phyloP scores from a whole-genome alignment of 169 alveolate species.

The Pseudocohnilembus persalinus region DNA sequence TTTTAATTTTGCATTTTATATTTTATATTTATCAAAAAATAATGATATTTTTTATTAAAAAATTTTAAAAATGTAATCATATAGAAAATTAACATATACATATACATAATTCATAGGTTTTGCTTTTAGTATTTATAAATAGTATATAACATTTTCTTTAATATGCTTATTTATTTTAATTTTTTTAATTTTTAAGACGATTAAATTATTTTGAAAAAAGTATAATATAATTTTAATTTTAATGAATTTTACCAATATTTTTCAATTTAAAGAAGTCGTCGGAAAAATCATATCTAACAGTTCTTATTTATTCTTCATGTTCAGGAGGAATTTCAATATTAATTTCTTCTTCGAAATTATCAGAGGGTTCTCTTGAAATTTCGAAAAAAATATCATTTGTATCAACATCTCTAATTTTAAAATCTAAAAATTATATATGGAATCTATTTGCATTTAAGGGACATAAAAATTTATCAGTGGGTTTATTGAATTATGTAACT shows the following conservation, averaged over 20 bases:
- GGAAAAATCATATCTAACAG: slow-evolving; percentile 81
- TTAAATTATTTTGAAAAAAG: too few species aligned
- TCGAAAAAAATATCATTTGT: slow-evolving; percentile 66
- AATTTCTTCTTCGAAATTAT: slow-evolving; percentile 43
- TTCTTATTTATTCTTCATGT: slow-evolving; percentile 66
- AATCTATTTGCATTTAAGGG: slow-evolving; percentile 68
- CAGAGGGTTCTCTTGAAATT: slow-evolving; percentile 45
- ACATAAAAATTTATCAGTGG: slow-evolving; percentile 79
- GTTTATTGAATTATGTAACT: slow-evolving; percentile 53
- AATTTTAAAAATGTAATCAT: too few species aligned
- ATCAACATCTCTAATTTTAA: slow-evolving; percentile 77
- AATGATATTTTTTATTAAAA: too few species aligned
- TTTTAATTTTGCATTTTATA: too few species aligned
- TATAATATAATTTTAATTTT: too few species aligned
- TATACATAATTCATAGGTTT: too few species aligned
- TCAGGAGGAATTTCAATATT: slow-evolving; percentile 27
- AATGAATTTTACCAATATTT: slow-evolving; percentile 27
- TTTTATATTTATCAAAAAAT: too few species aligned
- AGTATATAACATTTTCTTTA: too few species aligned
- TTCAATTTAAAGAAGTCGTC: slow-evolving; percentile 78
- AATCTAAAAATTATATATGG: slow-evolving; percentile 70
- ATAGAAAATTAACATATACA: too few species aligned
- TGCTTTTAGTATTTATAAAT: too few species aligned
- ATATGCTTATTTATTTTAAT: too few species aligned
- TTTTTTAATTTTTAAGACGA: too few species aligned